These are phyloP conservation scores for Boletus sensibilis DNA, from an alignment of 768 basidiomycete genomes.

Conservation along the genomic window DNA sequence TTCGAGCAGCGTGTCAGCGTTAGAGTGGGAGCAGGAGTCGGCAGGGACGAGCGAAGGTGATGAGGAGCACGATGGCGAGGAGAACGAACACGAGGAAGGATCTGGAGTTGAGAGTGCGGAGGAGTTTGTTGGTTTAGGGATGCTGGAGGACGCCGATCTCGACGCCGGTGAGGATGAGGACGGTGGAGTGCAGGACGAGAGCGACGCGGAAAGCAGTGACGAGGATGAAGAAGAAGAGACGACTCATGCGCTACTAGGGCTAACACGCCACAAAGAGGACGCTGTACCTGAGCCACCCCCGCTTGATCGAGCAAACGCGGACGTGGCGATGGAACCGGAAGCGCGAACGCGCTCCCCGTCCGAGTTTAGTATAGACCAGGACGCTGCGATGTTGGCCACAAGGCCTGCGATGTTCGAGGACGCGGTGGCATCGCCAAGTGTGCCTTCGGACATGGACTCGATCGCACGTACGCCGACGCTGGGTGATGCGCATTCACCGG, in stretches of 20 bases:
- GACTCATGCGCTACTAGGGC: slow-evolving; percentile 30
- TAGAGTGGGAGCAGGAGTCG: slow-evolving; percentile 23
- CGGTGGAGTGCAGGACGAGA: slow-evolving; percentile 30
- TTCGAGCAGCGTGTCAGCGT: slow-evolving; percentile 48
- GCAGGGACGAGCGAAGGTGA: slow-evolving; percentile 21
- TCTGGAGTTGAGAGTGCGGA: slow-evolving; percentile 31
- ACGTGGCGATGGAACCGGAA: slow-evolving; percentile 1
- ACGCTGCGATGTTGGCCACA: background rate
- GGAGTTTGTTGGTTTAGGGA: slow-evolving; percentile 38
- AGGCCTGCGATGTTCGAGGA: slow-evolving; percentile 10
- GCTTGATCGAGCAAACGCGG: background rate
- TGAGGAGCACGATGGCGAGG: slow-evolving; percentile 20
- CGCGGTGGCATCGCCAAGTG: slow-evolving; percentile 20
- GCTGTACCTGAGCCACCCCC: background rate
- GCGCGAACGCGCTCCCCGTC: slow-evolving; percentile 9
- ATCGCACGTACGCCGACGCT: slow-evolving; percentile 21
- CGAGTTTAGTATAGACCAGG: slow-evolving; percentile 5
- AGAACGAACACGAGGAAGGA: slow-evolving; percentile 22
- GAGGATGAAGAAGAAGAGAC: slow-evolving; percentile 35
- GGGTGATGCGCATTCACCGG: slow-evolving; percentile 21
- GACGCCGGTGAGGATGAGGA: slow-evolving; percentile 3
- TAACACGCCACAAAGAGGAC: slow-evolving; percentile 2
- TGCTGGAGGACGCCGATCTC: slow-evolving; percentile 13
- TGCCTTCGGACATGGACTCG: slow-evolving; percentile 30
- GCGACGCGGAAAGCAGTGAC: slow-evolving; percentile 40